Percentiles rank a stretch among this genome's conserved stretches.
These are phyloP conservation scores for Rostrohypoxylon terebratum DNA, from an alignment of 495 filamentous ascomycete genomes.

Conservation along the genomic window DNA sequence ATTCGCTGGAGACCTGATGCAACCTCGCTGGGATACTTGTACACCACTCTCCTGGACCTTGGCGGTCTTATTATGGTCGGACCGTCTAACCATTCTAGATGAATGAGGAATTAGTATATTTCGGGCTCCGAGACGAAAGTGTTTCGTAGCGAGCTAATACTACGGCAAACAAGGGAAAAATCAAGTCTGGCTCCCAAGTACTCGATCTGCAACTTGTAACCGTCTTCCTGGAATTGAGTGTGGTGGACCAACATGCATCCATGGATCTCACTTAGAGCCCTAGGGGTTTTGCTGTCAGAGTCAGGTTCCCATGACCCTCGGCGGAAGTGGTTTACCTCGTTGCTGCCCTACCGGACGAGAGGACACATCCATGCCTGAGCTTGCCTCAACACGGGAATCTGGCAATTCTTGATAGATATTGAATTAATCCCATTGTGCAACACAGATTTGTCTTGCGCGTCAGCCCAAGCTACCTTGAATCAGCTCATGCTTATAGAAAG, in stretches of 20 bases:
- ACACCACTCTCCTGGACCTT: constrained; percentile 14
- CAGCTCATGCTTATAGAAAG: constrained; percentile 10
- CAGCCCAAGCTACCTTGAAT: constrained; percentile 14
- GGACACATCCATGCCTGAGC: constrained; percentile 25
- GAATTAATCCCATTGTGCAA: constrained; percentile 31
- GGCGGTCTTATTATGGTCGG: constrained; percentile 25
- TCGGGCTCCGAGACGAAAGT: constrained; percentile 20
- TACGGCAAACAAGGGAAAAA: constrained; percentile 4
- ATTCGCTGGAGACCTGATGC: constrained; percentile 23
- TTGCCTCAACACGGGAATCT: constrained; percentile 19
- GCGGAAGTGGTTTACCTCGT: constrained; percentile 22
- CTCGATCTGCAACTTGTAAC: constrained; percentile 20
- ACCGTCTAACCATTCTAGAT: constrained; percentile 33
- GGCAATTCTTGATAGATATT: constrained; percentile 25
- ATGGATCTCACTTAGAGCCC: constrained; percentile 7
- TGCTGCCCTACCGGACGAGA: constrained; percentile 43
- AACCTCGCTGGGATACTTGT: constrained; percentile 20
- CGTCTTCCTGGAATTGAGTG: constrained; percentile 17
- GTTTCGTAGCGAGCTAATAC: constrained; percentile 34
- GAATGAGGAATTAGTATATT: constrained; percentile 33
- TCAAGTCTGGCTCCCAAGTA: constrained; percentile 2
- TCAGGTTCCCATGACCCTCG: constrained; percentile 27
- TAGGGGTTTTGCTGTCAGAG: constrained; percentile 18
- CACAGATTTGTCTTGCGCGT: constrained; percentile 16
- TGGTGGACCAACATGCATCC: constrained; percentile 9